Evolutionary conservation across 1,139 yeast species (phyloP).

Genomic region (Geotrichum klebahnii): DNA sequence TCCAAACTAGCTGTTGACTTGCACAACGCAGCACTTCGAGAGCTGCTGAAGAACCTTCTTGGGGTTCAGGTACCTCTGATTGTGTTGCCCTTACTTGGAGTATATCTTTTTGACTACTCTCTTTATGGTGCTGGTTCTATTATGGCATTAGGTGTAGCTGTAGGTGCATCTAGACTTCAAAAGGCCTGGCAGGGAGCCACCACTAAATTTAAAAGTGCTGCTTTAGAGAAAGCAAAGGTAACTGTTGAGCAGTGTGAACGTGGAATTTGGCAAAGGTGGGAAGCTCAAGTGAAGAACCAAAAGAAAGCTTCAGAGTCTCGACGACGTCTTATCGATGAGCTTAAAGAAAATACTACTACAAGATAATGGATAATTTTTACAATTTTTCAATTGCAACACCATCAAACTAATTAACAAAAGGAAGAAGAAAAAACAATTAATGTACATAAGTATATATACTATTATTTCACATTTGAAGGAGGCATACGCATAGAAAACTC

Average conservation of each 20-base stretch:
- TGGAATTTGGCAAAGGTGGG: conserved; percentile 37
- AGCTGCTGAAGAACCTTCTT: conserved; percentile 20
- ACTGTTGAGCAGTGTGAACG: conserved; percentile 31
- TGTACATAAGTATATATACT: conserved; percentile 7
- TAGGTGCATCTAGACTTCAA: conserved; percentile 39
- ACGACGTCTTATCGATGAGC: conserved; percentile 26
- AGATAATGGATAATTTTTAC: conserved; percentile 7
- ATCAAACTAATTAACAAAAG: too few species aligned
- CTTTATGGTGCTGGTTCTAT: conserved; percentile 40
- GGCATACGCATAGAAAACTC: conserved; percentile 70
- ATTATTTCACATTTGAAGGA: conserved; percentile 16
- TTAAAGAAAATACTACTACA: conserved; percentile 13
- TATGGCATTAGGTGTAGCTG: conserved; percentile 39
- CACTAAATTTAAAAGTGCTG: conserved; percentile 29
- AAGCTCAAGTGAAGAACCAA: conserved; percentile 34
- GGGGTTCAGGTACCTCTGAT: conserved; percentile 40
- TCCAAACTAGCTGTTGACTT: conserved; percentile 19
- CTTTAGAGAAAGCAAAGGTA: conserved; percentile 31
- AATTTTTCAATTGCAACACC: too few species aligned
- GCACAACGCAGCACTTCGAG: conserved; percentile 23
- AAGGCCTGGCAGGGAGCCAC: conserved; percentile 37
- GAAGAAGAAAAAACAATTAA: too few species aligned
- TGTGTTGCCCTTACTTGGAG: conserved; percentile 36
- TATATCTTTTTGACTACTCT: conserved; percentile 34
- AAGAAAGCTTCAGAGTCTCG: conserved; percentile 24